Conservation (phyloP, 805 yeast genomes). For the Scheffersomyces stipitis region DNA sequence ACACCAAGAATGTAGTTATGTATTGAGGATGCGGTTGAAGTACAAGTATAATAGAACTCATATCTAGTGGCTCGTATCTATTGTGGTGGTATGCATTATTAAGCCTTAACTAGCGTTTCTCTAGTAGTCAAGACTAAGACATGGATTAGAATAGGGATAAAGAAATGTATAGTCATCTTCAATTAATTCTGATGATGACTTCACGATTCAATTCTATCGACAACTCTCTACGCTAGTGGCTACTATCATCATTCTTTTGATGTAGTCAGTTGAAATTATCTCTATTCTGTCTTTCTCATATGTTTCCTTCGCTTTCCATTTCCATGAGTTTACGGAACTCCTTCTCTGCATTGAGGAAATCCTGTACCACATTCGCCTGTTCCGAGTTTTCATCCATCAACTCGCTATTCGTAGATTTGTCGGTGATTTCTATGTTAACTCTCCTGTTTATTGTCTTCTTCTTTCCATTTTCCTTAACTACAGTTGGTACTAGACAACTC, state of each 20-base stretch:
- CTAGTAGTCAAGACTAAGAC: no score
- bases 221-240: background rate
- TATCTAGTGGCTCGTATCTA: no score
- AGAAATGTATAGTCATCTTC: no score
- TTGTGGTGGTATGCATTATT: no score
- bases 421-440: constrained; percentile 42
- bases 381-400: constrained; percentile 18
- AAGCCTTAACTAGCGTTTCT: no score
- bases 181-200: no score
- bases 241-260: background rate
- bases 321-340: constrained; percentile 36
- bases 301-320: constrained; percentile 9
- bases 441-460: constrained; percentile 26
- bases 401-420: constrained; percentile 29
- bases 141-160: no score
- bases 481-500: constrained; percentile 32
- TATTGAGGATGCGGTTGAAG: no score
- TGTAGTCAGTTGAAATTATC: constrained; percentile 1
- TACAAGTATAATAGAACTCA: no score
- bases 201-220: no score
- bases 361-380: constrained; percentile 27
- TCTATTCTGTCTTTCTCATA: background rate
- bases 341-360: constrained; percentile 38
- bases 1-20: no score
- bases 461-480: constrained; percentile 22